Evolutionary conservation across 2,329 filamentous ascomycete genomes (phyloP), one percentile per base, ranked within the genome.

Genomic region (Bimuria novae-zelandiae): DNA sequence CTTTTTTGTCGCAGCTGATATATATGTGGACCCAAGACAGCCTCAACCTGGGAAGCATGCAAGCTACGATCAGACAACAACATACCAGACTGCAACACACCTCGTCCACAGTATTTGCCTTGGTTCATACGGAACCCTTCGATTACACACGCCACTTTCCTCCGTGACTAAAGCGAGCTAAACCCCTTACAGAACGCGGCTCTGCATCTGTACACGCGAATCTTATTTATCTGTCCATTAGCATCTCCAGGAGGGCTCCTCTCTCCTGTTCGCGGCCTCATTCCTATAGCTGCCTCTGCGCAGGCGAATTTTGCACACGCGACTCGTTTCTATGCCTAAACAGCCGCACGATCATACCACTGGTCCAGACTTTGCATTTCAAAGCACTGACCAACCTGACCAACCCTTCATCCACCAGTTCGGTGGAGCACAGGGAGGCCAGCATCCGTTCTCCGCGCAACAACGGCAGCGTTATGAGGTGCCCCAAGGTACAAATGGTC

Each of bases 341-440:
- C 22, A 37, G 32, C 63, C 58, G 47, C 46, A 62, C 36, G 54
- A 56, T 49, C 59, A 53, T 35, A 61, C 57, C 36, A 60, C 59
- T 42, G 55, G 59, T 29, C 59, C 59, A 59, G 68, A 68, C 51
- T 68, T 67, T 58, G 68, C 52, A 64, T 66, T 67, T 60, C 65
- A 60, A 65, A 67, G 61, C 62, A 64, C 64, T 68, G 69, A 71
- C 64, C 69, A 71, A 64, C 59, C 64, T 68, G 69, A 71, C 64
- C 69, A 71, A 64, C 59, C 68, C 49, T 56, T 57, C 30, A 46
- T 50, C 48, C 54, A 54, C 47, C 52, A 47, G 48, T 37, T 55
- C 30, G 54, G 57, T 55, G 57, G 50, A 59, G 56, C 54, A 44
- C 47, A 55, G 29, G 60, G 48, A 52, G 53, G 49, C 39, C 64